Conservation (phyloP, 345 rosid genomes). For the Nasturtium officinale region DNA sequence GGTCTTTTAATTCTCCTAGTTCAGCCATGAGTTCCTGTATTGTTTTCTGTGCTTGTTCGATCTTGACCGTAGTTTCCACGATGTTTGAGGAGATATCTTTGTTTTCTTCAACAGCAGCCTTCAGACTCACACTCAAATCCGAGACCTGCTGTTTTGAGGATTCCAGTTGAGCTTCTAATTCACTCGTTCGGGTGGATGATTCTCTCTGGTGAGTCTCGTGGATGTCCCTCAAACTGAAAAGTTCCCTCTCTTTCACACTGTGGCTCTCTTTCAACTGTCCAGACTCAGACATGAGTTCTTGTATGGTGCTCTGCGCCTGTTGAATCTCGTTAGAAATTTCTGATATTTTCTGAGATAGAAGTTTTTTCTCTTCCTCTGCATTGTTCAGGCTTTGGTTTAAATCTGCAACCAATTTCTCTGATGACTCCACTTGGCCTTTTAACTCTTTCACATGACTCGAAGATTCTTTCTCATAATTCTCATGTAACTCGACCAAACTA, state of each 20-base stretch:
- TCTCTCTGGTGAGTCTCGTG: constrained; percentile 60
- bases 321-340: constrained; percentile 54
- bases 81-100: constrained; percentile 53
- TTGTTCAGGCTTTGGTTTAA: constrained; percentile 52
- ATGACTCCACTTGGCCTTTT: constrained; percentile 52
- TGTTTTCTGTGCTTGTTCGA: constrained; percentile 49
- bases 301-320: constrained; percentile 47
- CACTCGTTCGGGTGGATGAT: constrained; percentile 47
- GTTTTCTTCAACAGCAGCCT: constrained; percentile 54
- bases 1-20: constrained; percentile 50
- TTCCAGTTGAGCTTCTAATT: constrained; percentile 47
- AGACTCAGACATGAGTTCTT: constrained; percentile 50
- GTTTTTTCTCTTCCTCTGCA: constrained; percentile 55
- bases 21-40: constrained; percentile 49
- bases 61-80: constrained; percentile 54
- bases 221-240: constrained; percentile 46
- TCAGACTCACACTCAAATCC: constrained; percentile 50
- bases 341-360: constrained; percentile 51
- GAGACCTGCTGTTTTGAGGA: constrained; percentile 54
- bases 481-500: constrained; percentile 49
- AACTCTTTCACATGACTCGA: constrained; percentile 40
- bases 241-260: constrained; percentile 59
- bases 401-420: constrained; percentile 54
- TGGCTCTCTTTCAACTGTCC: constrained; percentile 52
- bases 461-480: constrained; percentile 54